These are phyloP conservation scores for Aspergillus ibericus DNA, from an alignment of 2,329 filamentous ascomycete genomes.

Conservation along the genomic window DNA sequence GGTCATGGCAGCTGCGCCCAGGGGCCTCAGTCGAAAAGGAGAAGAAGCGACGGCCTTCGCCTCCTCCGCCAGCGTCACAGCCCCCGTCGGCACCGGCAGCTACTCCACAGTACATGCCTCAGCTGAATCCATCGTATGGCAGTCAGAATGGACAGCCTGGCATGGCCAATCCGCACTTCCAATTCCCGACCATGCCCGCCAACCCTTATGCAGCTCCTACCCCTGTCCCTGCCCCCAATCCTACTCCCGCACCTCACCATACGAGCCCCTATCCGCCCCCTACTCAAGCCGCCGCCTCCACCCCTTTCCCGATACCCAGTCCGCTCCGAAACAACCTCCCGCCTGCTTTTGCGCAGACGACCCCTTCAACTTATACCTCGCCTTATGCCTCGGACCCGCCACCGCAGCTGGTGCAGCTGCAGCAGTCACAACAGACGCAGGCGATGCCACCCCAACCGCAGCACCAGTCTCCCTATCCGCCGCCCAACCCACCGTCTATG, in stretches of 20 bases:
- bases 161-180: constrained; percentile 39
- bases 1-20: constrained; percentile 62
- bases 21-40: constrained; percentile 62
- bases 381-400: constrained; percentile 43
- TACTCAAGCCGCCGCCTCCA: constrained; percentile 28
- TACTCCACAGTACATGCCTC: constrained; percentile 39
- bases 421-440: constrained; percentile 31
- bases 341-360: constrained; percentile 38
- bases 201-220: constrained; percentile 34
- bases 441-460: constrained; percentile 21
- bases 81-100: constrained; percentile 26
- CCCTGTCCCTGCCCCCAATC: constrained; percentile 24
- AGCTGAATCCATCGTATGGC: constrained; percentile 32
- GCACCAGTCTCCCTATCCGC: constrained; percentile 28
- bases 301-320: constrained; percentile 38
- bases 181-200: constrained; percentile 38
- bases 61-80: constrained; percentile 37
- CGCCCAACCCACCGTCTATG: constrained; percentile 17
- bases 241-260: constrained; percentile 20
- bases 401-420: constrained; percentile 32
- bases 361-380: constrained; percentile 41
- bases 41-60: constrained; percentile 51
- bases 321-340: constrained; percentile 42
- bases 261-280: constrained; percentile 25
- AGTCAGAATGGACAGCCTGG: constrained; percentile 29